Evolutionary conservation across 2,329 filamentous ascomycete species (phyloP).

Genomic region (Chalara sp.): DNA sequence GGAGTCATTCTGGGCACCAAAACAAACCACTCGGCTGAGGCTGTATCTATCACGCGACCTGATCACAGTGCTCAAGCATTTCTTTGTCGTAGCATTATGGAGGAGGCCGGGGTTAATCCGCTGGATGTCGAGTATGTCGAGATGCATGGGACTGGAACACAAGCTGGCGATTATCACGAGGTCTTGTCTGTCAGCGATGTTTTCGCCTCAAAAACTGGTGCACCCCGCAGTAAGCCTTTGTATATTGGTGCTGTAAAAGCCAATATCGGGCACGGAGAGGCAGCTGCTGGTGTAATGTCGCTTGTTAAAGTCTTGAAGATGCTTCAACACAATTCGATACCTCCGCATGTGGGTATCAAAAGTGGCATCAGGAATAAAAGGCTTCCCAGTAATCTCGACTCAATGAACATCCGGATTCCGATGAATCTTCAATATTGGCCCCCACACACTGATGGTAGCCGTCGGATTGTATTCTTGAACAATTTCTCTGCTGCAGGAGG

Average conservation of each 20-base stretch:
- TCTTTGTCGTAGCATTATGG: background rate
- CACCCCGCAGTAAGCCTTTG: no score
- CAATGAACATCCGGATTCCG: background rate
- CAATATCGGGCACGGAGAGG: slow-evolving; percentile 20
- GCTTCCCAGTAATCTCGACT: background rate
- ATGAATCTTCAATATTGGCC: background rate
- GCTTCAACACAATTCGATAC: background rate
- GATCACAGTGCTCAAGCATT: background rate
- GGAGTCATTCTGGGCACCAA: background rate
- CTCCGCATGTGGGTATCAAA: background rate
- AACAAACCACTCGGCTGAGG: background rate
- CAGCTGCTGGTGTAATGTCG: background rate
- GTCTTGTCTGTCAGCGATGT: background rate
- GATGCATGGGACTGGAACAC: slow-evolving; percentile 14
- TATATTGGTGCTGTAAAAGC: slow-evolving; percentile 14
- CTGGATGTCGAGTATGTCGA: slow-evolving; percentile 4
- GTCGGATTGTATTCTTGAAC: slow-evolving; percentile 36
- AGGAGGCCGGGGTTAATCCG: background rate
- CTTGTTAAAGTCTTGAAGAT: background rate
- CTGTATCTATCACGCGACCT: background rate
- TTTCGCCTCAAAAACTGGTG: no score
- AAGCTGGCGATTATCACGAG: background rate
- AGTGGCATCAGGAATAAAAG: background rate
- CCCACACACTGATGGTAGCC: no score
- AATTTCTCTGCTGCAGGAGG: slow-evolving; percentile 21